phyloP scores from a whole-genome alignment of 805 yeast species.

The Spathaspora gorwiae region DNA sequence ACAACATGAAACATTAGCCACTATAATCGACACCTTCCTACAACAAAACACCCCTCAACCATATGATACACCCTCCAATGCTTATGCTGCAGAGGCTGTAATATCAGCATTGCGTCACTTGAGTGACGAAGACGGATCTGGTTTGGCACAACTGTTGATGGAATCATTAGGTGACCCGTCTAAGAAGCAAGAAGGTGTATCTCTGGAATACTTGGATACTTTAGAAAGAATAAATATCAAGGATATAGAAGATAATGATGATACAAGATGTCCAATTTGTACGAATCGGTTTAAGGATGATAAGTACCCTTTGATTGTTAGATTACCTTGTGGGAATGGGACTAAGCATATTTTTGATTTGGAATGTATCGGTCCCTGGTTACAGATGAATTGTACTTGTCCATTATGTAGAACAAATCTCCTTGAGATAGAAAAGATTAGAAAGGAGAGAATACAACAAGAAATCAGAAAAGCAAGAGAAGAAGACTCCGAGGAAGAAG shows the following conservation, averaged over 20 bases:
- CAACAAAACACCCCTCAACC: conserved; percentile 9
- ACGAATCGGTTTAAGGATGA: conserved; percentile 68
- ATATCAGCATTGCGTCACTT: conserved; percentile 27
- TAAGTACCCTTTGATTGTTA: conserved; percentile 73
- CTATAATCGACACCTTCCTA: conserved; percentile 34
- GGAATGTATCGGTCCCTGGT: conserved; percentile 91
- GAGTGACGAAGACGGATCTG: conserved; percentile 27
- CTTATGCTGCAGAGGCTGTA: conserved; percentile 17
- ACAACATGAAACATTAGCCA: conserved; percentile 27
- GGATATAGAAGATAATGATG: conserved; percentile 31
- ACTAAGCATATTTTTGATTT: conserved; percentile 71
- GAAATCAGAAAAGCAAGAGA: conserved; percentile 36
- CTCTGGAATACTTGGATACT: conserved; percentile 67
- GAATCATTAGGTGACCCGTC: conserved; percentile 1
- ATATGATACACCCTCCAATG: conserved; percentile 1
- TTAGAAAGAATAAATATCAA: conserved; percentile 58
- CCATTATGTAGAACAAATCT: conserved; percentile 84
- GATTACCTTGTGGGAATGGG: conserved; percentile 54
- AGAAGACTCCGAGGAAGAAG: conserved; percentile 48
- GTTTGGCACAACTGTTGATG: conserved; percentile 12
- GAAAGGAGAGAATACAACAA: conserved; percentile 28
- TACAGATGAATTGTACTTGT: conserved; percentile 67
- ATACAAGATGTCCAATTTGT: conserved; percentile 81
- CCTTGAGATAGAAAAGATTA: conserved; percentile 29
- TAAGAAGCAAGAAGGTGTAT: conserved; percentile 46